phyloP scores from a whole-genome alignment of 208 protist species.

The Angomonas ambiguus region DNA sequence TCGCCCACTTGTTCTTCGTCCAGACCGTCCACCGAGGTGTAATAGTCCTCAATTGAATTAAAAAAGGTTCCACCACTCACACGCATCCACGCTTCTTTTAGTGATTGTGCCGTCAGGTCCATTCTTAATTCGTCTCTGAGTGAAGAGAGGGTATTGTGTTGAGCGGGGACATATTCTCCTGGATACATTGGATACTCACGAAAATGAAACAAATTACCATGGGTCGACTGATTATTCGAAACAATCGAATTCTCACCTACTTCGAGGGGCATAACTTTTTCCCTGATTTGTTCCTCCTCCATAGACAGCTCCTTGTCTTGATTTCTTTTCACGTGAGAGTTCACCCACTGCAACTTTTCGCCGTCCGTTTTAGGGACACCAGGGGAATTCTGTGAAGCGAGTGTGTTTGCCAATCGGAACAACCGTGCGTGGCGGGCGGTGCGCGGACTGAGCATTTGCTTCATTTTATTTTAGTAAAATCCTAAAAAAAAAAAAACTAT shows the following conservation, averaged over 20 bases:
- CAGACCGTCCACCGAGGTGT: slow-evolving; percentile 76
- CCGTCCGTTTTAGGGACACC: slow-evolving; percentile 64
- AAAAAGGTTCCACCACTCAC: slow-evolving; percentile 75
- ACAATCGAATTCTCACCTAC: slow-evolving; percentile 63
- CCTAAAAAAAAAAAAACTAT: slow-evolving; percentile 13
- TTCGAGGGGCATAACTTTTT: slow-evolving; percentile 58
- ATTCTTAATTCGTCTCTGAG: slow-evolving; percentile 75
- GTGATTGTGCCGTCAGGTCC: slow-evolving; percentile 78
- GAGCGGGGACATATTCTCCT: slow-evolving; percentile 84
- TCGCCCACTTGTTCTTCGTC: slow-evolving; percentile 83
- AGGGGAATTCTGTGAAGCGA: slow-evolving; percentile 10
- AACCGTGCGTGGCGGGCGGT: slow-evolving; percentile 88
- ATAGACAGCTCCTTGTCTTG: slow-evolving; percentile 69
- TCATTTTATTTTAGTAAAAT: slow-evolving; percentile 30
- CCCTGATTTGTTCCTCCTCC: slow-evolving; percentile 66
- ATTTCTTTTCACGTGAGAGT: slow-evolving; percentile 66
- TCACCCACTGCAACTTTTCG: slow-evolving; percentile 75
- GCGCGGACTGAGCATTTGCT: slow-evolving; percentile 81
- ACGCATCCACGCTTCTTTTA: slow-evolving; percentile 90
- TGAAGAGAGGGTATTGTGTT: slow-evolving; percentile 83
- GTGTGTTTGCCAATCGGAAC: slow-evolving; percentile 50
- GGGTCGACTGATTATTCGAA: slow-evolving; percentile 54
- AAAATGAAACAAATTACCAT: slow-evolving; percentile 88
- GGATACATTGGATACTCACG: slow-evolving; percentile 91
- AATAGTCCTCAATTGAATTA: slow-evolving; percentile 81